Base-by-base conservation (phyloP, 345 rosid genomes). In the Erysimum cheiranthoides region DNA sequence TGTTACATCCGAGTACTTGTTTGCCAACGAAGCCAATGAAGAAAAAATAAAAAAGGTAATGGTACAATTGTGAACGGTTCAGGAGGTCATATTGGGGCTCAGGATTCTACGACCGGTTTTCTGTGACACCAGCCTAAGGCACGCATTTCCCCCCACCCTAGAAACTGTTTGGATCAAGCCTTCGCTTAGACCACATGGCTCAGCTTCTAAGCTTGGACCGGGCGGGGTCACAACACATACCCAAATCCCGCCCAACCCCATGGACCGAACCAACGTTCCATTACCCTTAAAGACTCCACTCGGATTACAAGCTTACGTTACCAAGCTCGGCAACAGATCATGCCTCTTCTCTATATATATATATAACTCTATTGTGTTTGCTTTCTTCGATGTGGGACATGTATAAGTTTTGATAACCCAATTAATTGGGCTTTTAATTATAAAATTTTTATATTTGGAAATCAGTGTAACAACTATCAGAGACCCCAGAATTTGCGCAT, bases 221-320 rank as follows among this genome's bases (percentile, higher is more conserved):
- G 16, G 35, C 16, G 1, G n/a, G 16, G 34, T 52, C 25, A n/a
- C n/a, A n/a, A n/a, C n/a, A 13, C 5, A 4, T 1, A 43, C 8
- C 51, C 43, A 9, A 46, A n/a, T n/a, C 10, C 5, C 52, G 27
- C 28, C 53, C 28, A 9, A 3, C 53, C 13, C 3, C 52, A 16
- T 47, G 25, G 2, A 7, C 25, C 11, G 10, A 17, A 3, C 21
- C 25, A 3, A 47, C 51, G 25, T 47, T 16, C 53, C 53, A 49
- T 49, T 49, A 18, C 53, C 53, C 28, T 49, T 49, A 18, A 17
- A 3, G 63, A 52, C 73, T 58, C 47, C 73, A 39, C 61, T 35
- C 0, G 46, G 46, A 38, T 67, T 32, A 67, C 47, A 67, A 67
- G 72, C 72, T 47, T 12, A 5, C 51, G 62, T 39, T 69, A 69